Base-by-base conservation (phyloP, 192 early-diverging fungal species). In the Gryganskiella cystojenkinii region DNA sequence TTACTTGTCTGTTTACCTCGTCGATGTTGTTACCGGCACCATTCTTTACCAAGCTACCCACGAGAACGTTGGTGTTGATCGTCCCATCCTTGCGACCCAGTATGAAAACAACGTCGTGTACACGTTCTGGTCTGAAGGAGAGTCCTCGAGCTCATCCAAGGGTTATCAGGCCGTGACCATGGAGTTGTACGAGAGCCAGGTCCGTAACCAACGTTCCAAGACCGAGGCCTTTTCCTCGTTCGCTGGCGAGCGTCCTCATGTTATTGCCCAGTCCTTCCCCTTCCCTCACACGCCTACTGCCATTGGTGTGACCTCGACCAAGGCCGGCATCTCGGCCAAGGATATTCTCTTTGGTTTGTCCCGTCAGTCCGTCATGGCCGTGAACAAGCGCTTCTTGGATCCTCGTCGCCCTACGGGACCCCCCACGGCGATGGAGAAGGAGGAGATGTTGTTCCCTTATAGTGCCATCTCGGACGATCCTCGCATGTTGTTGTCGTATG, bases 71-170 rank as follows among this genome's bases (percentile, higher is more conserved):
- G 83, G 81, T n/a, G 62, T 80, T 14, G 28, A 61, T 3, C 86
- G 86, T 34, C 83, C 86, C 19, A 86, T 96, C 61, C 86, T 91
- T 71, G 80, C 92, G 0, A 70, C 87, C 28, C 93, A 95, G 81
- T 82, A 81, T 28, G 98, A 99, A 78, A 97, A 98, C 84, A 91
- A 90, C 80, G 84, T 96, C 27, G 85, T 98, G 25, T 93, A 94
- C 67, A 88, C 92, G 34, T 96, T 91, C 83, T 99, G 94, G 94
- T 95, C 92, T 57, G 89, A 93, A 56, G 92, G 90, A 4, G 54
- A 80, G 25, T 59, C 79, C 2, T 61, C 73, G 5, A 84, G 67
- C 28, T 79, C 80, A 28, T 82, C 84, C 20, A 93, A 92, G 70
- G 93, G 92, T 14, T 92, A 87, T 54, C 88, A 94, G 76, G 85